Percentiles rank a stretch among this genome's conserved stretches.
These are phyloP conservation scores for Auriscalpium microsporum DNA, from an alignment of 768 basidiomycete genomes.

Conservation along the genomic window DNA sequence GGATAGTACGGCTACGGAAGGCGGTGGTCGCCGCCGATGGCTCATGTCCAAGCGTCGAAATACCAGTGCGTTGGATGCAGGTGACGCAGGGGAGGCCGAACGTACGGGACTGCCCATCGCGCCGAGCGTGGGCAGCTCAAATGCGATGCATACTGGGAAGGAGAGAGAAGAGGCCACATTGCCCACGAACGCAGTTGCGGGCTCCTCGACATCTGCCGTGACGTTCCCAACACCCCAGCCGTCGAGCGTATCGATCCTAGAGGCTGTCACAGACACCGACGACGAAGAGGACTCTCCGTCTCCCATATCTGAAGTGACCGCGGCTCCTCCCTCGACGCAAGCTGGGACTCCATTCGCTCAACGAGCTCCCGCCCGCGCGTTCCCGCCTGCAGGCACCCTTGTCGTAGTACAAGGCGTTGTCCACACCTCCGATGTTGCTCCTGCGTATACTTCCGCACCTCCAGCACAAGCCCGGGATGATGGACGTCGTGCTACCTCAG, in stretches of 20 bases:
- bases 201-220: background rate
- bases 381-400: slow-evolving; percentile 68
- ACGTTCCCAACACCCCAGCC: background rate
- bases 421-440: slow-evolving; percentile 60
- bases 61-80: background rate
- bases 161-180: background rate
- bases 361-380: slow-evolving; percentile 30
- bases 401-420: slow-evolving; percentile 82
- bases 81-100: background rate
- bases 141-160: background rate
- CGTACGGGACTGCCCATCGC: background rate
- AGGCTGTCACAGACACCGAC: background rate
- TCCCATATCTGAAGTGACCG: background rate
- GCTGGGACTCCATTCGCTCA: slow-evolving; percentile 14
- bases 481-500: slow-evolving; percentile 1
- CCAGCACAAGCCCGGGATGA: slow-evolving; percentile 8
- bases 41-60: slow-evolving; percentile 4
- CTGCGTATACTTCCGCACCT: slow-evolving; percentile 11
- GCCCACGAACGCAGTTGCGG: background rate
- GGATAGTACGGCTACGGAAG: background rate
- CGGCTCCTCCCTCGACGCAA: background rate
- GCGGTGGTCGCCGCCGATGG: slow-evolving; percentile 4
- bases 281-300: background rate
- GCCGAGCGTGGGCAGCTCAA: background rate
- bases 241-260: background rate